These are phyloP conservation scores for Pneumocystis wakefieldiae DNA, from an alignment of 1,139 yeast species.

Conservation along the genomic window DNA sequence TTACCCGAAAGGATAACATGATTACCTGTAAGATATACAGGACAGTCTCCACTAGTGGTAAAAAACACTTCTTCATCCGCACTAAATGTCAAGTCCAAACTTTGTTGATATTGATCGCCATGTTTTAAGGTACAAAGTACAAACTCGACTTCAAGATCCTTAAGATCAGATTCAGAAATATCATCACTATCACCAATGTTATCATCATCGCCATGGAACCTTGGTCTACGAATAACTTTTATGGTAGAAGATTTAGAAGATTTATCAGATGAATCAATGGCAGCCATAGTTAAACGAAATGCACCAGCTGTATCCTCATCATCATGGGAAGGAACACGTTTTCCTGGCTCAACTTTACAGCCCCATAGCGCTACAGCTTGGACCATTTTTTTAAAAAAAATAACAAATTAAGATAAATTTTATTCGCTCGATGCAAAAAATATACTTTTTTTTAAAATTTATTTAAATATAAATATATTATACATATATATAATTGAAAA, in stretches of 20 bases:
- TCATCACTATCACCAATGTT: conserved; percentile 25
- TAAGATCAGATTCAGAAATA: conserved; percentile 32
- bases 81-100: conserved; percentile 73
- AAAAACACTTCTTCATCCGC: conserved; percentile 91
- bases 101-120: conserved; percentile 62
- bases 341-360: conserved; percentile 70
- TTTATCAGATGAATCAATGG: conserved; percentile 83
- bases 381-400: conserved; percentile 21
- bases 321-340: conserved; percentile 73
- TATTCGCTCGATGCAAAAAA: background rate
- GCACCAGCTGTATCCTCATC: conserved; percentile 56
- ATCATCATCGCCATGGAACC: conserved; percentile 21
- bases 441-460: background rate
- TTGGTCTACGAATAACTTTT: conserved; percentile 42
- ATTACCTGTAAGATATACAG: conserved; percentile 87
- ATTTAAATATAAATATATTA: background rate
- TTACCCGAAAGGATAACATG: conserved; percentile 74
- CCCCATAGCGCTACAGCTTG: conserved; percentile 76
- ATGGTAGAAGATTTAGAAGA: conserved; percentile 69
- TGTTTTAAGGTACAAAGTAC: conserved; percentile 87
- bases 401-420: background rate
- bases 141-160: conserved; percentile 27
- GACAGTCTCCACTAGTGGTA: conserved; percentile 78
- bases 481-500: background rate
- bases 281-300: conserved; percentile 85